Conservation (phyloP, 148 eudicot species). For the Agrostemma githago region DNA sequence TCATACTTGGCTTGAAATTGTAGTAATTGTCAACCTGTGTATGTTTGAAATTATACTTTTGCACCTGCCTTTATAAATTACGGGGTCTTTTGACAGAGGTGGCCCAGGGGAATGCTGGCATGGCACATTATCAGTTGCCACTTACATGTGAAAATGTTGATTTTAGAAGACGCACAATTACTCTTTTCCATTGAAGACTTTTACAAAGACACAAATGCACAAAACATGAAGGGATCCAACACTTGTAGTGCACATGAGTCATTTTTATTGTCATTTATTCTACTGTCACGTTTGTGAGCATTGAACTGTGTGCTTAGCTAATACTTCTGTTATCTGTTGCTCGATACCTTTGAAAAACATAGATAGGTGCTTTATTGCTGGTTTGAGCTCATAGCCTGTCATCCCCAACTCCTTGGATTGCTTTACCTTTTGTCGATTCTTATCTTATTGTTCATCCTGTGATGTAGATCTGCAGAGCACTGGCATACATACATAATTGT, state of each 20-base stretch:
- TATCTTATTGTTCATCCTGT: constrained; percentile 11
- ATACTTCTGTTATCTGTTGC: neutral
- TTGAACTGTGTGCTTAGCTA: constrained; percentile 3
- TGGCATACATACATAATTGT: constrained; percentile 79
- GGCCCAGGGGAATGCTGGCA: neutral
- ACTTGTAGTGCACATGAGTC: neutral
- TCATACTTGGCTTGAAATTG: neutral
- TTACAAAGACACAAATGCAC: neutral
- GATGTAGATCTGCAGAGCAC: constrained; percentile 89
- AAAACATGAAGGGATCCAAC: neutral
- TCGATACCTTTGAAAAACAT: neutral
- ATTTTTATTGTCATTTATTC: neutral
- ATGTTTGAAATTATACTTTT: neutral
- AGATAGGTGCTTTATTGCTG: neutral
- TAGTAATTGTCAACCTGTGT: neutral
- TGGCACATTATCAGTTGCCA: neutral
- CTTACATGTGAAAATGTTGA: neutral
- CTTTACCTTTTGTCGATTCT: neutral
- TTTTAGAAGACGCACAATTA: neutral
- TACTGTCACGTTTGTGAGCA: neutral
- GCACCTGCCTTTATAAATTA: neutral
- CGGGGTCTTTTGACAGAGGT: neutral
- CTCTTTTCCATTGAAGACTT: neutral
- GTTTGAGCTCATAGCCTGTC: neutral
- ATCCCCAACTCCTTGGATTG: neutral